Percentiles rank a stretch among this genome's conserved stretches.
Evolutionary conservation across 768 basidiomycete genomes (phyloP).

Genomic region (Rhizopogon roseolus): DNA sequence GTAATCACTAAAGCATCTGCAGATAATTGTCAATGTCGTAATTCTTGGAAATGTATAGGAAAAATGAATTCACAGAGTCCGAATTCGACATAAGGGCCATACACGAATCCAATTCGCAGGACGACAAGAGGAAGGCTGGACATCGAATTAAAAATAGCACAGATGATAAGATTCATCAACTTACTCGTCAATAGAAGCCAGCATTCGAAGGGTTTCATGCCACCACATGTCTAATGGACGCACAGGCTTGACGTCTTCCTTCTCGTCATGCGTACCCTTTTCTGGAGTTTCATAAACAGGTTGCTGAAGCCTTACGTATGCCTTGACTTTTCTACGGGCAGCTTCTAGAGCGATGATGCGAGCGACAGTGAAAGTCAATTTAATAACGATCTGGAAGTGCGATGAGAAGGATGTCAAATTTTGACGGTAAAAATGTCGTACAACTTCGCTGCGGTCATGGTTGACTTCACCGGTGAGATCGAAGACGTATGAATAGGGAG

Average conservation of each 20-base stretch:
- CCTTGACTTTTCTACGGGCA: slow-evolving; percentile 70
- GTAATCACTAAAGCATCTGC: slow-evolving; percentile 68
- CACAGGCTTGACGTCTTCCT: slow-evolving; percentile 67
- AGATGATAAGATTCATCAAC: slow-evolving; percentile 13
- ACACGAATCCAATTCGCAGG: slow-evolving; percentile 67
- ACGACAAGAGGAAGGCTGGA: slow-evolving; percentile 76
- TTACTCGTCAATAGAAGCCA: slow-evolving; percentile 72
- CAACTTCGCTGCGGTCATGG: slow-evolving; percentile 71
- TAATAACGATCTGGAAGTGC: slow-evolving; percentile 65
- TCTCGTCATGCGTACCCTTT: slow-evolving; percentile 64
- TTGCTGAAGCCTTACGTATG: slow-evolving; percentile 73
- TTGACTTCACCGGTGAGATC: slow-evolving; percentile 81
- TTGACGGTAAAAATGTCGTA: slow-evolving; percentile 26
- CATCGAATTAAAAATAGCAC: slow-evolving; percentile 9
- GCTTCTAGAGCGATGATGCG: slow-evolving; percentile 71
- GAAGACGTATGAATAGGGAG: slow-evolving; percentile 77
- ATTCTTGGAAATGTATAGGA: slow-evolving; percentile 4
- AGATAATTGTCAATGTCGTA: slow-evolving; percentile 7
- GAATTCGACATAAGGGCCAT: slow-evolving; percentile 76
- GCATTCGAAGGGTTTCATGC: slow-evolving; percentile 76
- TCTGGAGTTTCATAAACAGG: slow-evolving; percentile 75
- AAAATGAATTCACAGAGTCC: slow-evolving; percentile 46
- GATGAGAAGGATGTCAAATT: slow-evolving; percentile 4
- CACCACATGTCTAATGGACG: slow-evolving; percentile 79
- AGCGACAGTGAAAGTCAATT: slow-evolving; percentile 65